Conservation (phyloP, 306 rosid genomes). For the Fragaria nilgerrensis region DNA sequence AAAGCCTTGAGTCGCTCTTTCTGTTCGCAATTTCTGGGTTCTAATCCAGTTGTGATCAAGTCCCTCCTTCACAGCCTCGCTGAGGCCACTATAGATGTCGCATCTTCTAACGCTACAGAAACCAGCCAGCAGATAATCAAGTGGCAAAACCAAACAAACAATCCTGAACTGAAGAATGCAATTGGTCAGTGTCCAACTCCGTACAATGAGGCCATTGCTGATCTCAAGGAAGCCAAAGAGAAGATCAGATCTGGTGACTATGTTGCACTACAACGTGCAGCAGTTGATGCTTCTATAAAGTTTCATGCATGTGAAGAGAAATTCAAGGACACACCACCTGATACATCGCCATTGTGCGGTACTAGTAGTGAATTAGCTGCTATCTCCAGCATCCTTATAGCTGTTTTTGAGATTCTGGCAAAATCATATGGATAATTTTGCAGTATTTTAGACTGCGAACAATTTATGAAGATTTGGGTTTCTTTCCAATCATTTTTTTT, state of each 20-base stretch:
- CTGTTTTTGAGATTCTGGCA: background rate
- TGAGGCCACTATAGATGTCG: background rate
- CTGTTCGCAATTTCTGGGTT: background rate
- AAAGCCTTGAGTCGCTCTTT: background rate
- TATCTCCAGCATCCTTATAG: background rate
- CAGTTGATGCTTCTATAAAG: background rate
- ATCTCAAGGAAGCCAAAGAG: slow-evolving; percentile 7
- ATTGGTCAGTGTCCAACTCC: background rate
- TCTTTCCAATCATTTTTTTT: background rate
- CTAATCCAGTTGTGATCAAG: background rate
- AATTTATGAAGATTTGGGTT: background rate
- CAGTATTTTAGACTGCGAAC: background rate
- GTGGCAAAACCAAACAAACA: background rate
- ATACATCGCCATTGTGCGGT: background rate
- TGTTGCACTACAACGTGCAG: background rate
- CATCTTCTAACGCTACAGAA: background rate
- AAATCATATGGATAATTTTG: background rate
- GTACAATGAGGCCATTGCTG: background rate
- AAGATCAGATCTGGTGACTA: background rate
- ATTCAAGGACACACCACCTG: background rate
- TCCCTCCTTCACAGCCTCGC: slow-evolving; percentile 9
- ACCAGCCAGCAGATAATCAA: background rate
- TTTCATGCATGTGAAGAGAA: slow-evolving; percentile 1
- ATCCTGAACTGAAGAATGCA: background rate
- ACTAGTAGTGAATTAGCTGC: background rate